Evolutionary conservation across 495 filamentous ascomycete species (phyloP), one percentile per base, ranked within the genome.

Genomic region (Penicillium turbatum): DNA sequence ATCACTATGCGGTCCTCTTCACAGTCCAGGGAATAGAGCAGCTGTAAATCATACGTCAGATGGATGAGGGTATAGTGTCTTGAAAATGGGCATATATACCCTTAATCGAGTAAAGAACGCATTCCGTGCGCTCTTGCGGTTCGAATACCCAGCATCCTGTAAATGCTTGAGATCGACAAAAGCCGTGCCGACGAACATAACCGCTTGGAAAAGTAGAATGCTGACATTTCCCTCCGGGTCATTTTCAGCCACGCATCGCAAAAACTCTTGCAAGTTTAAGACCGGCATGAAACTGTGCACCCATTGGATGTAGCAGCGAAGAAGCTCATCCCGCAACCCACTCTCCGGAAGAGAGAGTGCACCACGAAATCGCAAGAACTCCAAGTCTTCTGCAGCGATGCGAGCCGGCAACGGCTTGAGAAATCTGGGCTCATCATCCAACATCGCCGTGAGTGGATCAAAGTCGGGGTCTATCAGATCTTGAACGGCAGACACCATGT

Each of bases 261-360:
- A 64, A 63, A 92, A 88, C 29, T 87, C 79, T 53, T 85, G 80
- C 48, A 89, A 69, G 52, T 95, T 87, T 50, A 95, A 55, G 26
- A 92, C 75, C 3, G 89, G 89, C 86, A 92, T 88, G 65, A 86
- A 92, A 45, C 88, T 89, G 64, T 95, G 85, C 13, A 93, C 88
- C 75, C 82, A 92, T 70, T 91, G 83, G 56, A 90, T 76, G 70
- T 90, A 92, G 9, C 82, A 82, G 43, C 80, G 77, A 0, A 95
- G 69, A 24, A 92, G 68, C 51, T 87, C 88, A 69, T 82, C 86
- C 59, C 88, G 83, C 46, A 92, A 63, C 0, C 73, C 71, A 32
- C 71, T 72, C 46, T 81, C 78, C 0, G 89, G 89, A 19, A 92
- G 73, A 1, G 79, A 75, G 31, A 95, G 67, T 0, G 88, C 89